Base-by-base conservation (phyloP, 768 basidiomycete genomes). In the Cyathus striatus region DNA sequence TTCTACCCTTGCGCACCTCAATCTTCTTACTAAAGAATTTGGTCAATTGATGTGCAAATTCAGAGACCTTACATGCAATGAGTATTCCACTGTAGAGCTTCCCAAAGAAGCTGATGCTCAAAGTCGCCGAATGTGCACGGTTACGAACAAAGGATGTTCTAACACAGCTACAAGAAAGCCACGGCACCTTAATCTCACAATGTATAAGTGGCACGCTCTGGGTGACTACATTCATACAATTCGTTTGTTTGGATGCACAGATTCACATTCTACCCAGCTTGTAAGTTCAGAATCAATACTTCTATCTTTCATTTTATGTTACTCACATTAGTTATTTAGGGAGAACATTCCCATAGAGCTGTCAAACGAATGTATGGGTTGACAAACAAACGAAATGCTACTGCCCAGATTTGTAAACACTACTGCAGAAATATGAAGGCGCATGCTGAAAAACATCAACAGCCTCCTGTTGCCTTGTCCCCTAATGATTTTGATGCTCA, bases 31-130 rank as follows among this genome's bases (percentile, higher is more conserved):
- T 1, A 43, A 12, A 5, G 9, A 22, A 4, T 47, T 69, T 0
- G 55, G 62, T 0, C 3, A 38, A 5, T 22, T 17, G 4, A 3
- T 58, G 1, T 45, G 44, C 6, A 41, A 52, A 6, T 69, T 70
- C 34, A 1, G 41, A 1, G 13, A 22, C 0, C 46, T 44, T 3
- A 59, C 56, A 13, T 59, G 58, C 27, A 2, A 3, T 1, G 16
- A 30, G n/a, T 30, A 30, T 30, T 9, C 9, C 9, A 30, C 27
- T 9, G 9, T 9, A 9, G 27, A 30, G 27, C 27, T 30, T 30
- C 27, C 27, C 9, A 30, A n/a, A 9, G 27, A 30, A 30, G 27
- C 27, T 30, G 27, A 30, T 30, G 10, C 51, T 66, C 18, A 41
- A 59, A 43, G n/a, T n/a, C 38, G 55, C 2, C 50, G 55, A 16